Evolutionary conservation across 1,284 basidiomycete species (phyloP).

Genomic region (Grifola frondosa): DNA sequence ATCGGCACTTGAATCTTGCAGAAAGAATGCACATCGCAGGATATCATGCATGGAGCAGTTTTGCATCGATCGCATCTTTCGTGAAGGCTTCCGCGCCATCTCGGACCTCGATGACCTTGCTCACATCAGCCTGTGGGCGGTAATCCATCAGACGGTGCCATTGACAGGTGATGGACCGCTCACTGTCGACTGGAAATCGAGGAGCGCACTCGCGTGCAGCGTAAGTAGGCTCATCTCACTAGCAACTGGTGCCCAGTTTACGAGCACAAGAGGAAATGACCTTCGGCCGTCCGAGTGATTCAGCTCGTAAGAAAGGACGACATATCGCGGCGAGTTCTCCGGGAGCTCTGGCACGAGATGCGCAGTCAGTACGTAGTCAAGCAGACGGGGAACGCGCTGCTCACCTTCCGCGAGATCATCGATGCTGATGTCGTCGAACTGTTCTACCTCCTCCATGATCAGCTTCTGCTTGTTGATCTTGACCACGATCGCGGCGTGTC

Average conservation of each 20-base stretch:
- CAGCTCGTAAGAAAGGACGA: constrained; percentile 82
- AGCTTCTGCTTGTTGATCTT: constrained; percentile 85
- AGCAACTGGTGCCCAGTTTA: constrained; percentile 83
- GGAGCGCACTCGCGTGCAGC: constrained; percentile 78
- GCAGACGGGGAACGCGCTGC: constrained; percentile 6
- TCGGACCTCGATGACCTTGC: constrained; percentile 76
- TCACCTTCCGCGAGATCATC: constrained; percentile 85
- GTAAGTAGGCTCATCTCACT: constrained; percentile 79
- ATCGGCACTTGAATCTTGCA: background rate
- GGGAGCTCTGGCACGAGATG: constrained; percentile 76
- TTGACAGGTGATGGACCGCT: constrained; percentile 24
- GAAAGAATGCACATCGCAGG: background rate
- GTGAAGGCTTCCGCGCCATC: constrained; percentile 83
- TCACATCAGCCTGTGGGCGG: constrained; percentile 58
- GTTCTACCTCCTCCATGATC: constrained; percentile 80
- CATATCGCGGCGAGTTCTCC: constrained; percentile 86
- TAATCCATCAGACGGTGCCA: background rate
- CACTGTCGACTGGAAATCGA: constrained; percentile 78
- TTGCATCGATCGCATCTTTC: constrained; percentile 64
- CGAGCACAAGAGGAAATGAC: constrained; percentile 80
- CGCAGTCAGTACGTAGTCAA: background rate
- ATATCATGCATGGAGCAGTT: constrained; percentile 43
- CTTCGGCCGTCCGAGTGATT: constrained; percentile 81
- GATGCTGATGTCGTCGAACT: constrained; percentile 72
- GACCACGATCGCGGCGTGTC: constrained; percentile 77